phyloP scores from a whole-genome alignment of 1,139 yeast genomes.

The Saccharomyces pastorianus region DNA sequence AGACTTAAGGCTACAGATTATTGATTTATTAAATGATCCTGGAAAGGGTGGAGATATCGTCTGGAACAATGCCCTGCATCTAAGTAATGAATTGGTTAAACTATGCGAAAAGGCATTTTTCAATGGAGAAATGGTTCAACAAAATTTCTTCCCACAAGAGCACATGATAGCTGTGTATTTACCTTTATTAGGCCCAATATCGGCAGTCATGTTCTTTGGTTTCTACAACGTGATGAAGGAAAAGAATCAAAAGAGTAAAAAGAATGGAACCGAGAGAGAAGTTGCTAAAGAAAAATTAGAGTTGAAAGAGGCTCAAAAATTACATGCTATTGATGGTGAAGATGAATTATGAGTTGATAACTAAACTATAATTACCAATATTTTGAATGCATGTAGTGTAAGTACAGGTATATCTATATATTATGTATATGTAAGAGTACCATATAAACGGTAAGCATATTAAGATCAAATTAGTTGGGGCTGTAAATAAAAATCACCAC shows the following conservation, averaged over 20 bases:
- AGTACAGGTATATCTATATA: not conserved
- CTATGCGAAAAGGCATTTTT: constrained; percentile 75
- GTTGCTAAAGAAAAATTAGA: constrained; percentile 2
- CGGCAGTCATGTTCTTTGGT: constrained; percentile 61
- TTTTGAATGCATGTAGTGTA: not conserved
- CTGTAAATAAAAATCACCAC: constrained; percentile 13
- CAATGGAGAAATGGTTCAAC: constrained; percentile 91
- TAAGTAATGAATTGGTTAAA: constrained; percentile 49
- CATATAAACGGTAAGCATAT: not conserved
- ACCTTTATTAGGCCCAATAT: constrained; percentile 80
- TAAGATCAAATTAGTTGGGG: not conserved
- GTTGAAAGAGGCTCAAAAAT: not conserved
- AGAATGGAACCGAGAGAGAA: constrained; percentile 5
- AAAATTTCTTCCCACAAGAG: constrained; percentile 88
- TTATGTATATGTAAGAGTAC: constrained; percentile 4
- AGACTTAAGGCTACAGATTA: constrained; percentile 28
- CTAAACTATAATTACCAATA: not conserved
- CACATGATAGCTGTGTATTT: constrained; percentile 89
- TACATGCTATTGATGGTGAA: constrained; percentile 30
- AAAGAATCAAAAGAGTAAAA: constrained; percentile 3
- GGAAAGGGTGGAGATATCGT: constrained; percentile 14
- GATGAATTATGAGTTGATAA: constrained; percentile 3
- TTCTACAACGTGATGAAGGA: constrained; percentile 39
- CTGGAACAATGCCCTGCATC: constrained; percentile 43
- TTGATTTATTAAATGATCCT: constrained; percentile 27